Base-by-base conservation (phyloP, 2,329 filamentous ascomycete genomes). In the Penicillium sp. region DNA sequence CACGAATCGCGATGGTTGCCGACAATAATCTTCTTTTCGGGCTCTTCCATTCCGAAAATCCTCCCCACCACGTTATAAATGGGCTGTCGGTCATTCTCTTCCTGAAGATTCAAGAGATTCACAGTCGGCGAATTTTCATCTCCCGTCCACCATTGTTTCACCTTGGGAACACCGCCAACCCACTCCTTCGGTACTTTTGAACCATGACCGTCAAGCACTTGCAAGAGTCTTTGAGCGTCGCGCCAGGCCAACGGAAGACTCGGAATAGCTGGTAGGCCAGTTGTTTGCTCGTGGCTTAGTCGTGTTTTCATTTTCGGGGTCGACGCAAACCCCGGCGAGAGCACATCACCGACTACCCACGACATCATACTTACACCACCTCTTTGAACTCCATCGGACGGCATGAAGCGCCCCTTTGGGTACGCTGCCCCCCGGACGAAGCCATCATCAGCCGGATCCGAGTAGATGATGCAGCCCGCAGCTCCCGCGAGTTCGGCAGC, bases 1-100 rank as follows among this genome's bases (percentile, higher is more conserved):
- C 92, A 97, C 0, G 92, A 88, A 76, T 99, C 95, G 21, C 95
- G 92, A 74, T 97, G 94, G 76, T 93, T 97, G 56, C 95, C 95
- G 59, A 99, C 85, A 60, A 97, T 89, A 71, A 98, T 88, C 60
- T 90, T 91, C 78, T 96, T 94, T 63, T 91, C 86, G 1, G 84
- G 83, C 73, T 95, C 90, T 77, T 98, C 95, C 61, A 92, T 83
- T n/a, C 95, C 95, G 13, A 84, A 80, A 56, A 99, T 93, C 58
- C 88, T 86, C 35, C 91, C 93, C 70, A 97, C 88, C 0, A 98
- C 88, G 72, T 99, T 99, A 86, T 92, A 97, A 64, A 99, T 95
- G 6, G 89, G 87, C 75, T 97, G 92, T 73, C 90, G 84, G 61
- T 90, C 86, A 13, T 88, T 85, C 73, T 96, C 93, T 68, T 97